Evolutionary conservation across 1,139 yeast species (phyloP).

Genomic region (Nakaseomyces sp.): DNA sequence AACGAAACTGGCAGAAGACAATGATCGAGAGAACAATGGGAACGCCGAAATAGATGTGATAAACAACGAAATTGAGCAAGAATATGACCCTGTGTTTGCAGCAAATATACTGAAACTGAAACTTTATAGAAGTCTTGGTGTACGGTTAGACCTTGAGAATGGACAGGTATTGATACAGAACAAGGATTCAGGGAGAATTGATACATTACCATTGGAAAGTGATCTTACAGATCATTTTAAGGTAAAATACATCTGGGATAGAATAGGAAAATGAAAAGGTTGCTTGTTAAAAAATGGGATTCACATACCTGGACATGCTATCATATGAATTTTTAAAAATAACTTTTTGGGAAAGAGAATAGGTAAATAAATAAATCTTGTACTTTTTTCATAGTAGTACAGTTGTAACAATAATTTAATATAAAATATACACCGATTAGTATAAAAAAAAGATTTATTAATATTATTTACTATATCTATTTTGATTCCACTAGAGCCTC

Average conservation of each 20-base stretch:
- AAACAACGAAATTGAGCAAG: slow-evolving; percentile 6
- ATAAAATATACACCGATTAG: no score
- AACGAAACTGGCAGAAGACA: slow-evolving; percentile 8
- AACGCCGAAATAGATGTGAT: slow-evolving; percentile 10
- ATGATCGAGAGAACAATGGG: slow-evolving; percentile 8
- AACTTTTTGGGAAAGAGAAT: no score
- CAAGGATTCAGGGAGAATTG: slow-evolving; percentile 14
- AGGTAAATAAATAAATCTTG: no score
- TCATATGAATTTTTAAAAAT: no score
- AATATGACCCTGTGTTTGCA: slow-evolving; percentile 17
- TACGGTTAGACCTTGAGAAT: slow-evolving; percentile 24
- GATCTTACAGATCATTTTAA: slow-evolving; percentile 22
- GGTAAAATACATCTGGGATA: slow-evolving; percentile 29
- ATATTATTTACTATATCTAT: no score
- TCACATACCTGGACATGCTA: no score
- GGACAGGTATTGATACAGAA: slow-evolving; percentile 23
- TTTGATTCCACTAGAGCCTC: neutral
- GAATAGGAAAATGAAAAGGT: slow-evolving; percentile 9
- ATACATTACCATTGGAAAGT: slow-evolving; percentile 22
- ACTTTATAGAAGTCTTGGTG: slow-evolving; percentile 27
- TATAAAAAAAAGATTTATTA: no score
- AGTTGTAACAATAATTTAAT: neutral
- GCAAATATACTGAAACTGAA: slow-evolving; percentile 24
- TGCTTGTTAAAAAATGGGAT: no score
- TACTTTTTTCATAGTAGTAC: neutral